A percentile compares a stretch with the other conserved stretches of the same genome.
phyloP scores from a whole-genome alignment of 306 rosid genomes.

The Spatholobus suberectus region DNA sequence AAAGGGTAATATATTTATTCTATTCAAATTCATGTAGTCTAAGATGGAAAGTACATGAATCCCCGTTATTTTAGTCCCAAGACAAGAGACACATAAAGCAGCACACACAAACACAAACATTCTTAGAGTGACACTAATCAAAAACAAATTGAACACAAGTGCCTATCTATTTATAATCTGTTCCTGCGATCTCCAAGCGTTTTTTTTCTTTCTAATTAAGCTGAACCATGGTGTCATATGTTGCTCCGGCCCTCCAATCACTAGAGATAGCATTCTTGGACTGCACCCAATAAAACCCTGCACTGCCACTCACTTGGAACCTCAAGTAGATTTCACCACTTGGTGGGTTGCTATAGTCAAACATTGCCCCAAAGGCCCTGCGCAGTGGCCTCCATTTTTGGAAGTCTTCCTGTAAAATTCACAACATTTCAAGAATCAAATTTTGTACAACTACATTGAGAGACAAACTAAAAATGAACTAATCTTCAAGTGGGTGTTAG shows the following conservation, averaged over 20 bases:
- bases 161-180: background rate
- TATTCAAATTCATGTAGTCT: conserved; percentile 37
- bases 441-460: background rate
- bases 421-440: conserved; percentile 5
- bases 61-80: conserved; percentile 34
- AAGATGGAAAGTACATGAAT: conserved; percentile 31
- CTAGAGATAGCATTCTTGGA: conserved; percentile 61
- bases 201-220: conserved; percentile 40
- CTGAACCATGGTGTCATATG: conserved; percentile 68
- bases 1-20: background rate
- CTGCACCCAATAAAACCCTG: conserved; percentile 60
- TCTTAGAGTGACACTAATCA: conserved; percentile 17
- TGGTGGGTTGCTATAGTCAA: conserved; percentile 71
- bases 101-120: conserved; percentile 1
- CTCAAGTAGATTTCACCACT: conserved; percentile 56
- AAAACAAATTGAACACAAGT: background rate
- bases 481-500: too few species aligned
- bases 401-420: conserved; percentile 57
- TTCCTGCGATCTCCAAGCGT: background rate
- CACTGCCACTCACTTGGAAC: conserved; percentile 65
- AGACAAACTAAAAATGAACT: too few species aligned
- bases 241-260: conserved; percentile 73
- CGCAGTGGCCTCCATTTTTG: conserved; percentile 68
- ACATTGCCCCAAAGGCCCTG: conserved; percentile 70
- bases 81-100: background rate